Percentiles rank a stretch among this genome's conserved stretches.
Conservation (phyloP, 805 yeast species). For the Tetrapisispora namnaoensis region DNA sequence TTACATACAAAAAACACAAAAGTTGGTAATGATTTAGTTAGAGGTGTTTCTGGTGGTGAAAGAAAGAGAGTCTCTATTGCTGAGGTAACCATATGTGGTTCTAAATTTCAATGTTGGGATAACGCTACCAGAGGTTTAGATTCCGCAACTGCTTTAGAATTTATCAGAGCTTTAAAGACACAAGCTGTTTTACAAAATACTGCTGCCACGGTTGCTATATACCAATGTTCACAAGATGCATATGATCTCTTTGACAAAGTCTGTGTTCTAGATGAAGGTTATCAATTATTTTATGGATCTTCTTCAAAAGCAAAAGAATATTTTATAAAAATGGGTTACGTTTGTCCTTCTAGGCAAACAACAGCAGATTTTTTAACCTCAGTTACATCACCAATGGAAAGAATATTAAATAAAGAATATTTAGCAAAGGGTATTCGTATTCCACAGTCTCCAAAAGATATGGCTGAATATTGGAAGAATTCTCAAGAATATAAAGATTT, state of each 20-base stretch:
- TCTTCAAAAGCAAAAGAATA: conserved; percentile 37
- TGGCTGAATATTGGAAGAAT: conserved; percentile 40
- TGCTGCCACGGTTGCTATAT: conserved; percentile 54
- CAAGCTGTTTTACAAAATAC: conserved; percentile 39
- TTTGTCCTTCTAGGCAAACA: conserved; percentile 47
- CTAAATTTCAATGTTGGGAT: conserved; percentile 45
- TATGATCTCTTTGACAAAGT: conserved; percentile 57
- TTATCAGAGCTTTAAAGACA: conserved; percentile 43
- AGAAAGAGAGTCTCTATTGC: conserved; percentile 67
- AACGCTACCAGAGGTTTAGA: conserved; percentile 60
- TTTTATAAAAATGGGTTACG: conserved; percentile 46
- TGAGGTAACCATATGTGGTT: conserved; percentile 45
- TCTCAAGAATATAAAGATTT: conserved; percentile 35
- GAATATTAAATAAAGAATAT: conserved; percentile 34
- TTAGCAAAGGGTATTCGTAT: conserved; percentile 38
- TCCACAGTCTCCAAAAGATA: conserved; percentile 45
- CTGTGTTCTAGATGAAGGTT: conserved; percentile 45
- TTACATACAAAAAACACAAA: conserved; percentile 49
- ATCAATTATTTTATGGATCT: conserved; percentile 45
- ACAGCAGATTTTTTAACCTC: conserved; percentile 52
- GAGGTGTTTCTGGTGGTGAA: conserved; percentile 72
- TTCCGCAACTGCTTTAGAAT: conserved; percentile 52
- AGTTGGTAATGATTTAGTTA: conserved; percentile 47
- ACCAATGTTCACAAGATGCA: conserved; percentile 54
- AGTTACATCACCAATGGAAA: conserved; percentile 43